Evolutionary conservation across 306 rosid genomes (phyloP).

Genomic region (Prosopis cineraria): DNA sequence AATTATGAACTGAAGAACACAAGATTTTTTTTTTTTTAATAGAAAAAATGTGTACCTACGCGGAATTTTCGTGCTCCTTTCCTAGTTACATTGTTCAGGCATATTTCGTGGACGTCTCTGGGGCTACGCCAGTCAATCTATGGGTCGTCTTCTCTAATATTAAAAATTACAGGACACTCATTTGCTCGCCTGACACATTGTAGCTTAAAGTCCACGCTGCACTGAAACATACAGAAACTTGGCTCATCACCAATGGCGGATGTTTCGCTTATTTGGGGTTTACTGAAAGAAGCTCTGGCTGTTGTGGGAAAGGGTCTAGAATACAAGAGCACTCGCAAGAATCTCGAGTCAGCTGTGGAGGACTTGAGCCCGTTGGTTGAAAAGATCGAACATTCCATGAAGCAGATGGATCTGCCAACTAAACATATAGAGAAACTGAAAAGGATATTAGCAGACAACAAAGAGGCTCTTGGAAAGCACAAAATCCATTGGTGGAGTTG

Average conservation of each 20-base stretch:
- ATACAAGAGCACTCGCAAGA: neutral
- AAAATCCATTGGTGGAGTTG: neutral
- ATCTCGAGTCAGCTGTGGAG: neutral
- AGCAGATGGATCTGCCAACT: neutral
- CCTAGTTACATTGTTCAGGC: no score
- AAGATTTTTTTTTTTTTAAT: no score
- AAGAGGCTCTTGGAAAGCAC: neutral
- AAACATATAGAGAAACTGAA: neutral
- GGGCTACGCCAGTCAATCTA: neutral
- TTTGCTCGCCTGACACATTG: no score
- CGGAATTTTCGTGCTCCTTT: no score
- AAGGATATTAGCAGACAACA: neutral
- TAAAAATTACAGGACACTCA: neutral
- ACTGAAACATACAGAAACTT: neutral
- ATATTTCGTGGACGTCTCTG: no score
- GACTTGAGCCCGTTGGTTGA: neutral
- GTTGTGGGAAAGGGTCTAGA: neutral
- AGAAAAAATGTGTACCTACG: no score
- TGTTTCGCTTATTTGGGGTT: neutral
- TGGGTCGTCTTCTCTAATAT: neutral
- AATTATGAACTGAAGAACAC: no score
- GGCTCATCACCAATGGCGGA: neutral
- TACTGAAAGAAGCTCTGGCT: neutral
- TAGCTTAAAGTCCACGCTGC: neutral
- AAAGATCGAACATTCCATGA: neutral